Conservation (phyloP, 2,329 filamentous ascomycete genomes). For the Colletotrichum ledebouriae region DNA sequence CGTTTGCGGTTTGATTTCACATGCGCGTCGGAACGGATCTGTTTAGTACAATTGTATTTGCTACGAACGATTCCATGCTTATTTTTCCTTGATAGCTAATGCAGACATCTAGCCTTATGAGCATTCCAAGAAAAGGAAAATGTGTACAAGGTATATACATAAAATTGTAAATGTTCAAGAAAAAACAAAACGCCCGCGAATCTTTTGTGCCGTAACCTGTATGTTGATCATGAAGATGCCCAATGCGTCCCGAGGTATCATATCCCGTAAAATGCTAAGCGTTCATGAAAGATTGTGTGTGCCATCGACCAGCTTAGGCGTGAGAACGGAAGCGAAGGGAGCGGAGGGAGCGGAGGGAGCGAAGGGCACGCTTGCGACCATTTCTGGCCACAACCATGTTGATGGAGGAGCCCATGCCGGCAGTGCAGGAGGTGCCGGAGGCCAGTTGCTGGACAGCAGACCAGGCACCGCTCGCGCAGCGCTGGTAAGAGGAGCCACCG, state of each 20-base stretch:
- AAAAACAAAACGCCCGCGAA: slow-evolving; percentile 27
- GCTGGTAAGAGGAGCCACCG: slow-evolving; percentile 64
- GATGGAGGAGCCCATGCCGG: slow-evolving; percentile 57
- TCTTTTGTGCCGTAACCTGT: slow-evolving; percentile 10
- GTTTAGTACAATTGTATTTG: background rate
- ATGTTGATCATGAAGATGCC: slow-evolving; percentile 24
- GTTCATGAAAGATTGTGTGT: slow-evolving; percentile 22
- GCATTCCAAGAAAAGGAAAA: slow-evolving; percentile 12
- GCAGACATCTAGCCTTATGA: slow-evolving; percentile 4
- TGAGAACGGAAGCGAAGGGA: slow-evolving; percentile 39
- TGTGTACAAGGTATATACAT: slow-evolving; percentile 39
- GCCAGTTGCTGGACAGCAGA: slow-evolving; percentile 58
- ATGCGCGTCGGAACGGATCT: no score
- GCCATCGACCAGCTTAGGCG: slow-evolving; percentile 42
- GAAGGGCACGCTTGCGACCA: slow-evolving; percentile 47
- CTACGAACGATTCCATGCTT: background rate
- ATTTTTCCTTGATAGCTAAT: background rate
- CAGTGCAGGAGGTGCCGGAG: slow-evolving; percentile 59
- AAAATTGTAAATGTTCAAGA: slow-evolving; percentile 30
- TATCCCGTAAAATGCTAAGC: slow-evolving; percentile 37
- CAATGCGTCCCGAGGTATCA: slow-evolving; percentile 34
- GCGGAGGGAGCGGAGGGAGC: slow-evolving; percentile 34
- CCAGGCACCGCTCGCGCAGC: slow-evolving; percentile 67
- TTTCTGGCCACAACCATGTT: slow-evolving; percentile 50
- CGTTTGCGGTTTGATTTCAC: no score